Evolutionary conservation across 345 rosid species (phyloP), one percentile per base, ranked within the genome.

Genomic region (Litchi chinensis): DNA sequence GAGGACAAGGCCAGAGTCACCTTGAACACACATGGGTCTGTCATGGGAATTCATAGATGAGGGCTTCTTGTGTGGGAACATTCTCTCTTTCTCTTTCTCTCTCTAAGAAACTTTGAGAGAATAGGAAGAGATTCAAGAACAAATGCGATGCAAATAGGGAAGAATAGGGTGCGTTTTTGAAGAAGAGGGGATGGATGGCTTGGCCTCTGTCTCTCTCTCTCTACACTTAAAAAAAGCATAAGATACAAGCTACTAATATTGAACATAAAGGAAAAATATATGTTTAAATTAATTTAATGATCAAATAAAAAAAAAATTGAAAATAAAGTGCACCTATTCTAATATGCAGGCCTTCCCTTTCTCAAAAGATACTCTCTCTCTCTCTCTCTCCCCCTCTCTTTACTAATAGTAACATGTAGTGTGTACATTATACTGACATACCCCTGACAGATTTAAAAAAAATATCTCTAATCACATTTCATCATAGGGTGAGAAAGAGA

Each of bases 1-100:
- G 86, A 97, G 93, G 80, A 97, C 99, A 21, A 97, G 96, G 70
- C 99, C 99, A 67, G 99, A 97, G 88, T 97, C 99, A 0, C 94
- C 99, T 89, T 92, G 99, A 84, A 95, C 97, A 76, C 97, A 96
- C 97, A 94, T 93, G 81, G 89, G 78, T 83, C 97, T 90, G 44
- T 94, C 98, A 80, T 94, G 86, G 62, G 96, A 90, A 93, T 91
- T 94, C 97, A 94, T 93, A 92, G 83, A 82, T 65, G 98, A 92
- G 81, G 95, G 90, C 86, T 93, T 97, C 97, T 92, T 93, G 68
- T 90, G 82, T 83, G 93, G 98, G 98, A 94, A 97, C 99, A 97
- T 97, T 92, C 90, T 84, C 83, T 77, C 78, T 37, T 19, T 68
- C 62, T 77, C 72, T 65, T 81, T 80, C 73, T 79, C 81, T 74